These are phyloP conservation scores for Mentha longifolia DNA, from an alignment of 257 asterid species.

Conservation along the genomic window DNA sequence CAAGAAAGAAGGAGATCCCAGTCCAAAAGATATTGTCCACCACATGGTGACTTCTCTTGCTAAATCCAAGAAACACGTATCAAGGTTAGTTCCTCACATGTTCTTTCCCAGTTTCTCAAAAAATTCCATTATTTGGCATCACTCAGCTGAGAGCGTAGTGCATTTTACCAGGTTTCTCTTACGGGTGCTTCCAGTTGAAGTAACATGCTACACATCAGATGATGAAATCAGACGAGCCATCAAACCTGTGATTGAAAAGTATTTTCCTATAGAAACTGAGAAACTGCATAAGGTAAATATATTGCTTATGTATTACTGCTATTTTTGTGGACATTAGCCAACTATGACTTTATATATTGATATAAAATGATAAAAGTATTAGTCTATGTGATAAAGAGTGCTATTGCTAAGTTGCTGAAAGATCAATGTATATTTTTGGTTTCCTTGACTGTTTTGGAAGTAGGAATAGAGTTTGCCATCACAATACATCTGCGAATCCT, in stretches of 20 bases:
- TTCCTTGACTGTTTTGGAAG: too few species aligned
- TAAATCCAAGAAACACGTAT: conserved; percentile 68
- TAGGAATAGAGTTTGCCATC: too few species aligned
- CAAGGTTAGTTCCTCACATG: conserved; percentile 53
- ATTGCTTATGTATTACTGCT: background rate
- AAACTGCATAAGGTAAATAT: conserved; percentile 67
- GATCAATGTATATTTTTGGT: too few species aligned
- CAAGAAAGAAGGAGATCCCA: conserved; percentile 81
- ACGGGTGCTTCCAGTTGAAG: conserved; percentile 89
- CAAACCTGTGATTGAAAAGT: conserved; percentile 67
- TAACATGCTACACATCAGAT: conserved; percentile 92
- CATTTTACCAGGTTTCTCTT: conserved; percentile 67
- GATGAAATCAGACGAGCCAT: conserved; percentile 86
- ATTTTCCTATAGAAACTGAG: conserved; percentile 76
- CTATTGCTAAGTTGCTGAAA: too few species aligned
- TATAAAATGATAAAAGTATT: background rate
- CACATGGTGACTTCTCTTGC: conserved; percentile 95
- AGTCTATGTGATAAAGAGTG: background rate
- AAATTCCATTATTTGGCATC: conserved; percentile 11
- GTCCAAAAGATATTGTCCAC: conserved; percentile 79
- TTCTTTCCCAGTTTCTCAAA: conserved; percentile 8
- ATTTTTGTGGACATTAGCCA: conserved; percentile 1
- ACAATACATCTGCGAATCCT: too few species aligned
- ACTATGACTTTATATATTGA: background rate
- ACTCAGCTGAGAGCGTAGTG: conserved; percentile 32